Evolutionary conservation across 495 filamentous ascomycete genomes (phyloP).

Genomic region (Trichocladium uniseriatum): DNA sequence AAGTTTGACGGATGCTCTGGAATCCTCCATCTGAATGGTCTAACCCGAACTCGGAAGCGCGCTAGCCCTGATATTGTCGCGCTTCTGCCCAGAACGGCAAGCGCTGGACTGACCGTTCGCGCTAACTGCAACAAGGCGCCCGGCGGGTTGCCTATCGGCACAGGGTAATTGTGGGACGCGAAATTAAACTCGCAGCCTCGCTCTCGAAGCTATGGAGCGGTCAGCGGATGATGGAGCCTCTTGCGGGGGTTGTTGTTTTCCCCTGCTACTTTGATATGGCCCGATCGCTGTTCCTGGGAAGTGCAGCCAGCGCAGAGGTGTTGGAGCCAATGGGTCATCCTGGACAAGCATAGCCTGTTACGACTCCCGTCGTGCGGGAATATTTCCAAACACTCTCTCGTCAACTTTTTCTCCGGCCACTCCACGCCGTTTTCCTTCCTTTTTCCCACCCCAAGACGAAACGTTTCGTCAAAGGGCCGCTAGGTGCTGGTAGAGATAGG

Average conservation of each 20-base stretch:
- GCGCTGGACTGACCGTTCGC: not conserved
- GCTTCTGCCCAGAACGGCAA: slow-evolving; percentile 1
- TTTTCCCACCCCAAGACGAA: slow-evolving; percentile 7
- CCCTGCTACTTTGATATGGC: slow-evolving; percentile 22
- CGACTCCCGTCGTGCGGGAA: not conserved
- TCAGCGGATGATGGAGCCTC: slow-evolving; percentile 4
- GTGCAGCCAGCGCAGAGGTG: slow-evolving; percentile 17
- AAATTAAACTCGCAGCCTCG: slow-evolving; percentile 23
- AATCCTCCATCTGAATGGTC: not conserved
- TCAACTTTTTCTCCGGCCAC: slow-evolving; percentile 4
- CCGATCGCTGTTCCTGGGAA: not conserved
- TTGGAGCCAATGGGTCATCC: slow-evolving; percentile 16
- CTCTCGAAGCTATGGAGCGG: slow-evolving; percentile 9
- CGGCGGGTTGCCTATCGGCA: slow-evolving; percentile 16
- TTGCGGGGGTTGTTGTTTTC: not conserved
- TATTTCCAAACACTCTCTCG: slow-evolving; percentile 4
- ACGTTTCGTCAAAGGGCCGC: slow-evolving; percentile 1
- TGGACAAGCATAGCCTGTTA: not conserved
- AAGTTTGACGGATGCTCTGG: not conserved
- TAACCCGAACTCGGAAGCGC: not conserved
- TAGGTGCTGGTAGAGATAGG: slow-evolving; percentile 8
- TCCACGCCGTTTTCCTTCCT: not conserved
- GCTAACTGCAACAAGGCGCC: slow-evolving; percentile 11
- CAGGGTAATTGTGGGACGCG: slow-evolving; percentile 11
- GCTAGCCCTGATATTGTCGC: not conserved